phyloP scores from a whole-genome alignment of 2,329 filamentous ascomycete species.

The Nigrograna mackinnonii region DNA sequence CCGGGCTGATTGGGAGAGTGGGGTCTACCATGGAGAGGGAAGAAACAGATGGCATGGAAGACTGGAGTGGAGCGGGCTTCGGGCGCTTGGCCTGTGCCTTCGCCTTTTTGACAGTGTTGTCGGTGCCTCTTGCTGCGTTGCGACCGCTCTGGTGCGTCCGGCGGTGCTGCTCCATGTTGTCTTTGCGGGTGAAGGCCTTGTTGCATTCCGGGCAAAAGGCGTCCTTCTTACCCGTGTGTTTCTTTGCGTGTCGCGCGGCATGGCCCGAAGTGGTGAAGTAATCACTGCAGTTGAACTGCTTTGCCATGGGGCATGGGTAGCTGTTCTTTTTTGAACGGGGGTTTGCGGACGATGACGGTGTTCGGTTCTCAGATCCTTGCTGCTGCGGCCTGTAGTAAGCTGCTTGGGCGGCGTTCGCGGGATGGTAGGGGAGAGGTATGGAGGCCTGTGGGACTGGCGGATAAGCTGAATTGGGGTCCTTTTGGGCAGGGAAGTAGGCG shows the following conservation, averaged over 20 bases:
- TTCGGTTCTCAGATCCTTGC: conserved; percentile 8
- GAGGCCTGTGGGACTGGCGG: conserved; percentile 24
- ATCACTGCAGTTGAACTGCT: conserved; percentile 73
- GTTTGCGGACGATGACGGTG: conserved; percentile 39
- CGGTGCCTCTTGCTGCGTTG: conserved; percentile 37
- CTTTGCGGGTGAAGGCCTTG: conserved; percentile 79
- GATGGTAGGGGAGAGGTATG: conserved; percentile 26
- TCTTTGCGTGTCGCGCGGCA: conserved; percentile 82
- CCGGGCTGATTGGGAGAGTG: conserved; percentile 28
- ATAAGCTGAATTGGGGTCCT: conserved; percentile 28
- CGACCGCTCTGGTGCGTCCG: conserved; percentile 69
- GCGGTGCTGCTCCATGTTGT: conserved; percentile 88
- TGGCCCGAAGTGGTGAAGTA: conserved; percentile 85
- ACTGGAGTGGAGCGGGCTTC: conserved; percentile 35
- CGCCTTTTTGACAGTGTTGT: conserved; percentile 41
- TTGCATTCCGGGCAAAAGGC: conserved; percentile 72
- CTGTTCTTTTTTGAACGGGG: conserved; percentile 62
- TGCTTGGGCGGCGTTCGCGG: conserved; percentile 12
- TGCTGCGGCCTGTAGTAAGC: conserved; percentile 25
- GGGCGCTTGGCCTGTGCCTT: conserved; percentile 38
- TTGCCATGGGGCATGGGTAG: conserved; percentile 74
- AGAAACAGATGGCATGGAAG: conserved; percentile 16
- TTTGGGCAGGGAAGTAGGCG: conserved; percentile 31
- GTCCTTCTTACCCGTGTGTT: conserved; percentile 80
- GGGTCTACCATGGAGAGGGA: conserved; percentile 32